Evolutionary conservation across 164 flowering plant species (phyloP), one percentile per base, ranked within the genome.

Genomic region (Umbellularia californica): DNA sequence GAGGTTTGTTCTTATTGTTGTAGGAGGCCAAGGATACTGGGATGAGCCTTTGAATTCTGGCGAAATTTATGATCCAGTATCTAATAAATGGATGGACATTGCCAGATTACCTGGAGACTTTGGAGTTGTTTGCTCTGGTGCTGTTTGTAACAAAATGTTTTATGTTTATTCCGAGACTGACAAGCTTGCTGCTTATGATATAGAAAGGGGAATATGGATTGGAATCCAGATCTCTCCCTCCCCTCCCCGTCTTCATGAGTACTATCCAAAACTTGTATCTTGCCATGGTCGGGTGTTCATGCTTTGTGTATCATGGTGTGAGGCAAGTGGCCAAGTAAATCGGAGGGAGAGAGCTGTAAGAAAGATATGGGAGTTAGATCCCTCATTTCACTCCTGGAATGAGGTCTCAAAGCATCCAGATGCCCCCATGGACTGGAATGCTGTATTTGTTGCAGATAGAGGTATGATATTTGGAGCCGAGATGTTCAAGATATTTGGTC

Each of bases 301-400:
- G 95, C 88, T 95, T n/a, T 91, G 90, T 27, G 99, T 95, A 93
- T 95, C 98, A 19, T 95, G 99, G 99, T 95, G 98, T 76, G 97
- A 91, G 79, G 89, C 91, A 68, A 95, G 90, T 79, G 92, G 89
- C 4, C 89, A 90, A 72, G 83, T 88, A 50, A 92, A 90, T 52
- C 78, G 90, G 79, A 83, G 97, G 72, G 92, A 92, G 79, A 91
- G 88, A 75, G 99, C 97, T 1, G 90, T 90, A n/a, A 81, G 99
- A 71, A 93, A 93, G 80, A 62, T 92, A 70, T 95, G 98, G 98
- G 98, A 92, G 89, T 82, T 95, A 41, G 94, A 93, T 85, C 90
- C 84, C 55, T 50, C 75, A 79, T 79, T 74, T 72, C 91, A 82
- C 52, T 74, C 81, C 13, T 95, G 99, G 99, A 79, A 77, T 20